These are phyloP conservation scores for Begonia masoniana DNA, from an alignment of 306 rosid species.

Conservation along the genomic window DNA sequence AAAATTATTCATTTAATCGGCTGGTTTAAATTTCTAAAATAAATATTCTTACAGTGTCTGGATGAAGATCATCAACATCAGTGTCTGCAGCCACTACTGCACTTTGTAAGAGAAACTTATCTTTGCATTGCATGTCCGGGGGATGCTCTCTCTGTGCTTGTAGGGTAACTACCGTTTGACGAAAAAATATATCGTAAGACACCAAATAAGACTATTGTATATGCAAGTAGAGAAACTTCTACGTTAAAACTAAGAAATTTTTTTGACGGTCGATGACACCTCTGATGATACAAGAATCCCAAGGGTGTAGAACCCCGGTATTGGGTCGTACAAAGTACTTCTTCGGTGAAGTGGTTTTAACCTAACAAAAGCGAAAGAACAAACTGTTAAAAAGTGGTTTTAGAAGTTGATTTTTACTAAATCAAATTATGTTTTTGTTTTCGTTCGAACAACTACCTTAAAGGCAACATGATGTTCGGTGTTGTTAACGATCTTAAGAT, in stretches of 20 bases:
- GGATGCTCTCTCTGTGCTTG: constrained; percentile 90
- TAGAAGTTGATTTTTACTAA: no score
- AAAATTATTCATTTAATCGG: no score
- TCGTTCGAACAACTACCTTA: constrained; percentile 35
- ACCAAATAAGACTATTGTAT: no score
- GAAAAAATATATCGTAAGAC: no score
- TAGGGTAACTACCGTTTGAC: constrained; percentile 57
- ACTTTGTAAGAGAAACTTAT: constrained; percentile 92
- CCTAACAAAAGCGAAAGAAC: constrained; percentile 30
- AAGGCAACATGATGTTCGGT: constrained; percentile 70
- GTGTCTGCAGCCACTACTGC: constrained; percentile 52
- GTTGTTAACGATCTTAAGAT: constrained; percentile 72
- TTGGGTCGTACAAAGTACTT: constrained; percentile 96
- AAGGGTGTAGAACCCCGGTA: constrained; percentile 68
- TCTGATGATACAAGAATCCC: constrained; percentile 85
- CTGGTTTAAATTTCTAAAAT: not conserved
- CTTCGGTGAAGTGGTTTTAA: constrained; percentile 96
- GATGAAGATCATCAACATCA: constrained; percentile 69
- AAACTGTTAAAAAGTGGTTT: not conserved
- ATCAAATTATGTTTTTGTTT: no score
- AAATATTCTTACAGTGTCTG: constrained; percentile 50
- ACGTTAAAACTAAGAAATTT: no score
- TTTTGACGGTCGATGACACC: constrained; percentile 19
- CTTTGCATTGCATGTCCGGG: constrained; percentile 74
- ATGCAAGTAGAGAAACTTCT: no score